phyloP scores from a whole-genome alignment of 495 filamentous ascomycete species.

The Oidiodendron maius region DNA sequence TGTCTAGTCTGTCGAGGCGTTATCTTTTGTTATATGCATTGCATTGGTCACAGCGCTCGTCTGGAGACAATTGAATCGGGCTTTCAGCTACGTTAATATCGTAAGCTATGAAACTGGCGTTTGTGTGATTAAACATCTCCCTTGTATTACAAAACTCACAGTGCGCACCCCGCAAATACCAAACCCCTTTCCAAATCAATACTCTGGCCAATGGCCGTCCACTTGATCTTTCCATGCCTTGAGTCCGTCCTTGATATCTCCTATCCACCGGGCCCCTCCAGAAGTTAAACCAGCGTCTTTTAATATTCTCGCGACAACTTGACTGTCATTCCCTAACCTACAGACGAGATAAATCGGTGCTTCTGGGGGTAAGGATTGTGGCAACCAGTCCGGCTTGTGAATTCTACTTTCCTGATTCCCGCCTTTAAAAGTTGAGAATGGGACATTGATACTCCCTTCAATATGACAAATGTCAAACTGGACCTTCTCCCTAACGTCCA shows the following conservation, averaged over 20 bases:
- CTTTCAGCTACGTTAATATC: background rate
- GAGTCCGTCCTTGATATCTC: conserved; percentile 78
- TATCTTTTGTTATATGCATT: too few relatives aligned
- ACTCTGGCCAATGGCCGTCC: conserved; percentile 60
- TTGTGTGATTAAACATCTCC: conserved; percentile 11
- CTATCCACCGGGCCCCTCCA: conserved; percentile 50
- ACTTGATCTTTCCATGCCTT: conserved; percentile 78
- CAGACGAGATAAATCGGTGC: conserved; percentile 71
- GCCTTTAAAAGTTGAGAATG: conserved; percentile 54
- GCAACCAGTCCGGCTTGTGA: conserved; percentile 37
- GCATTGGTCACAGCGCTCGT: background rate
- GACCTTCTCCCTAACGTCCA: conserved; percentile 79
- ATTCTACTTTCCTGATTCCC: background rate
- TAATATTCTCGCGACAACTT: conserved; percentile 64
- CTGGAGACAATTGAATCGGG: conserved; percentile 1
- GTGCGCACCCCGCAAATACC: background rate
- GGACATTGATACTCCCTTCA: conserved; percentile 69
- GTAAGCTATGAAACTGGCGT: conserved; percentile 10
- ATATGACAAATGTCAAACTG: conserved; percentile 81
- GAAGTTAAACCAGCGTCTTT: conserved; percentile 59
- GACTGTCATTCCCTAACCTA: conserved; percentile 83
- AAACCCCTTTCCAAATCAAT: conserved; percentile 15
- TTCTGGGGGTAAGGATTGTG: conserved; percentile 26
- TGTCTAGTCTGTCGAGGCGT: conserved; percentile 19
- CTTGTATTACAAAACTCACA: conserved; percentile 13